A percentile compares a stretch with the other conserved stretches of the same genome.
Evolutionary conservation across 352 stramenopile genomes (phyloP).

Genomic region (Globisporangium parvum): DNA sequence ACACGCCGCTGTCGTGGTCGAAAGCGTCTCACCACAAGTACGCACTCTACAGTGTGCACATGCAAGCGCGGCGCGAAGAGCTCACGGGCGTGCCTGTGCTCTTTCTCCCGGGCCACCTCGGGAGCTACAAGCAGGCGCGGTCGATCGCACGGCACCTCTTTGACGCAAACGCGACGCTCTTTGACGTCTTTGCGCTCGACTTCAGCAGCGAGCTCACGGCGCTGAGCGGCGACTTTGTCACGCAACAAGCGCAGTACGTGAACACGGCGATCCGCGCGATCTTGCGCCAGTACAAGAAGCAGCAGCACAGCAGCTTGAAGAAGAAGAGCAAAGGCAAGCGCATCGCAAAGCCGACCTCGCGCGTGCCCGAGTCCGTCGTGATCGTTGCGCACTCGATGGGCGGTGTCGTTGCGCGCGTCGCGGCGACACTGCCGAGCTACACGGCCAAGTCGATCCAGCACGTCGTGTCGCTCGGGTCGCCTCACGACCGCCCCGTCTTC

Average conservation of each 20-base stretch:
- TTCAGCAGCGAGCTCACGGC: slow-evolving; percentile 70
- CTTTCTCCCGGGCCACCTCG: slow-evolving; percentile 77
- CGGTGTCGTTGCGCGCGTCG: slow-evolving; percentile 58
- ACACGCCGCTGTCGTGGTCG: slow-evolving; percentile 45
- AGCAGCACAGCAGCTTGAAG: slow-evolving; percentile 14
- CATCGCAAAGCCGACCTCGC: slow-evolving; percentile 7
- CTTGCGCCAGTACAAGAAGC: slow-evolving; percentile 65
- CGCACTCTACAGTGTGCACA: slow-evolving; percentile 56
- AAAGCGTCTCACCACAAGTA: slow-evolving; percentile 53
- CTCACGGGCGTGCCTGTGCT: slow-evolving; percentile 71
- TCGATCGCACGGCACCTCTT: slow-evolving; percentile 70
- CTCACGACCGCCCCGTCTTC: slow-evolving; percentile 47
- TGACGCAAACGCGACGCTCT: slow-evolving; percentile 44
- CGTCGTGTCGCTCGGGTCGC: slow-evolving; percentile 64
- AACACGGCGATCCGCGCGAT: slow-evolving; percentile 73
- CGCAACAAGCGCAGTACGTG: slow-evolving; percentile 63
- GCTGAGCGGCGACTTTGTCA: slow-evolving; percentile 60
- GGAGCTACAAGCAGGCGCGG: slow-evolving; percentile 82
- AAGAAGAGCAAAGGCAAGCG: slow-evolving; percentile 14
- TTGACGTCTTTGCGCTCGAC: slow-evolving; percentile 80
- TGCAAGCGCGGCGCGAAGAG: slow-evolving; percentile 37
- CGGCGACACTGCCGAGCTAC: slow-evolving; percentile 68
- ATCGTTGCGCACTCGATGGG: slow-evolving; percentile 86
- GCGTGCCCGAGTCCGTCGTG: slow-evolving; percentile 49
- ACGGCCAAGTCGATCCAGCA: slow-evolving; percentile 68